A percentile compares a stretch with the other conserved stretches of the same genome.
phyloP scores from a whole-genome alignment of 2,329 filamentous ascomycete genomes.

The Talaromyces sp. region DNA sequence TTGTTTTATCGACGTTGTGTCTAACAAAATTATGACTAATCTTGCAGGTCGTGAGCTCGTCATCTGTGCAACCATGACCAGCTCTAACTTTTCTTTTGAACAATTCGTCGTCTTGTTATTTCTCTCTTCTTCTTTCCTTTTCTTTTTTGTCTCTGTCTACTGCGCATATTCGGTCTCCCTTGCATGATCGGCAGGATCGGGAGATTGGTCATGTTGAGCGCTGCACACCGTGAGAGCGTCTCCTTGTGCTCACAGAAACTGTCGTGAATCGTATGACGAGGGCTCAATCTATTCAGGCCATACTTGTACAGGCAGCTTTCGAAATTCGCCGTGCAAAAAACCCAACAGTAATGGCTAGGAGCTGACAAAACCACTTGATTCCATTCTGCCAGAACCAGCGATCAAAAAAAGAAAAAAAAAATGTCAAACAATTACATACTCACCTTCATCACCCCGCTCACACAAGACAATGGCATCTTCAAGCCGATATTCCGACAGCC shows the following conservation, averaged over 20 bases:
- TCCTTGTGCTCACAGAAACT: background rate
- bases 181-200: background rate
- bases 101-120: background rate
- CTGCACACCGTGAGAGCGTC: background rate
- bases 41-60: background rate
- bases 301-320: background rate
- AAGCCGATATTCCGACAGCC: slow-evolving; percentile 1
- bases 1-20: background rate
- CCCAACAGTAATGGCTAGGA: background rate
- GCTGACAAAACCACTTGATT: background rate
- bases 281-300: background rate
- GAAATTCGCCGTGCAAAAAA: background rate
- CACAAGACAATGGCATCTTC: slow-evolving; percentile 5
- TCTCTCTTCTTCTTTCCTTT: background rate
- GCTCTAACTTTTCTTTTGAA: background rate
- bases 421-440: background rate
- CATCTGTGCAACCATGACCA: background rate
- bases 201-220: background rate
- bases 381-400: background rate
- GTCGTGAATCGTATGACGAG: background rate
- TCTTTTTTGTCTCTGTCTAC: background rate
- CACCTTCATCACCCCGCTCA: slow-evolving; percentile 7
- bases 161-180: background rate
- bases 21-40: background rate
- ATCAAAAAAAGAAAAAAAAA: background rate